phyloP scores from a whole-genome alignment of 2,329 filamentous ascomycete genomes.

The Pestalotiopsis sp. region DNA sequence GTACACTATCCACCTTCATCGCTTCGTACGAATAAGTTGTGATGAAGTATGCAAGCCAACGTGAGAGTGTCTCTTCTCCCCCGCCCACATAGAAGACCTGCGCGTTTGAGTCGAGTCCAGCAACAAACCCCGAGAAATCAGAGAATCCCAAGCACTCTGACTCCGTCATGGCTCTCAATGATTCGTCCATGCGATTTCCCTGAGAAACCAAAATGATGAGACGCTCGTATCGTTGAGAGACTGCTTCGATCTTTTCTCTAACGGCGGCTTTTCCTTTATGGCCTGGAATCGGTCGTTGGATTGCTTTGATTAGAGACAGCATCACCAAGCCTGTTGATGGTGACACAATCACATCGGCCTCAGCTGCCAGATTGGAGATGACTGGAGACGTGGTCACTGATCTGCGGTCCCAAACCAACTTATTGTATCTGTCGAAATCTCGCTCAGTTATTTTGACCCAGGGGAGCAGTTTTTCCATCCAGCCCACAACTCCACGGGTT shows the following conservation, averaged over 20 bases:
- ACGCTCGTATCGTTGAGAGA: slow-evolving; percentile 65
- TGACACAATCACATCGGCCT: slow-evolving; percentile 76
- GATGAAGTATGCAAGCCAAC: slow-evolving; percentile 58
- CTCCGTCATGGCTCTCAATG: slow-evolving; percentile 35
- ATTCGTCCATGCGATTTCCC: slow-evolving; percentile 43
- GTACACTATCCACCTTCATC: slow-evolving; percentile 22
- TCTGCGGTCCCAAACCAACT: slow-evolving; percentile 33
- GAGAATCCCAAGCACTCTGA: slow-evolving; percentile 48
- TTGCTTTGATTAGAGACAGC: slow-evolving; percentile 71
- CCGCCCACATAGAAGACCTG: slow-evolving; percentile 52
- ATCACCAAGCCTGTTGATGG: slow-evolving; percentile 69
- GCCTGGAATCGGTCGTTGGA: slow-evolving; percentile 72
- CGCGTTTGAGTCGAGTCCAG: slow-evolving; percentile 40
- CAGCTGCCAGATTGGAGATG: slow-evolving; percentile 45
- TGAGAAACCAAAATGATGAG: slow-evolving; percentile 72
- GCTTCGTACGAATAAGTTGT: slow-evolving; percentile 41
- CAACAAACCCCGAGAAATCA: slow-evolving; percentile 53
- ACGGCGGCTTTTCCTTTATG: slow-evolving; percentile 50
- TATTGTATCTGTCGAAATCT: slow-evolving; percentile 51
- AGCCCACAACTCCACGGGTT: slow-evolving; percentile 49
- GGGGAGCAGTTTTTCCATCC: slow-evolving; percentile 52
- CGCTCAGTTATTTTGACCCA: slow-evolving; percentile 60
- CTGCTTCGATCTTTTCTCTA: slow-evolving; percentile 53
- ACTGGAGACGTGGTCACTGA: slow-evolving; percentile 36
- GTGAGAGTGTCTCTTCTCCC: slow-evolving; percentile 49